phyloP scores from a whole-genome alignment of 768 basidiomycete genomes.

The Dacryopinax spathularia region DNA sequence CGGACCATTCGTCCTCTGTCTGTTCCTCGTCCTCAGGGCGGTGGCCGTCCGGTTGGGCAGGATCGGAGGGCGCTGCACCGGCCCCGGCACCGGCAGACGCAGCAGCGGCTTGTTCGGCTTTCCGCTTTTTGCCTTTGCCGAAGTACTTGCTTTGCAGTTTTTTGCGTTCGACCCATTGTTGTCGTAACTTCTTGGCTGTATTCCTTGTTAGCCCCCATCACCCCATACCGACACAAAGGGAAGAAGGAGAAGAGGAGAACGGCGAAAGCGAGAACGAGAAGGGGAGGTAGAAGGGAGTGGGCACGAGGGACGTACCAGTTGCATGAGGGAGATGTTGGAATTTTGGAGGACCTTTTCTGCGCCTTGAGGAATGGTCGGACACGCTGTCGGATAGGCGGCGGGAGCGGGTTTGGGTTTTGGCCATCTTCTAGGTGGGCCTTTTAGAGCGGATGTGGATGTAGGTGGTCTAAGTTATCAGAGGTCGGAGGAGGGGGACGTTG shows the following conservation, averaged over 20 bases:
- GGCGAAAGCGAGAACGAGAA: too few species aligned
- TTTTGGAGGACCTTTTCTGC: background rate
- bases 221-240: background rate
- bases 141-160: conserved; percentile 73
- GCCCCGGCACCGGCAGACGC: conserved; percentile 4
- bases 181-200: conserved; percentile 66
- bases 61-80: too few species aligned
- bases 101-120: conserved; percentile 25
- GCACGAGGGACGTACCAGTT: background rate
- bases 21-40: too few species aligned
- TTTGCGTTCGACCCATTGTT: conserved; percentile 59
- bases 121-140: conserved; percentile 40
- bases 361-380: background rate
- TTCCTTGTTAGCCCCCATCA: too few species aligned
- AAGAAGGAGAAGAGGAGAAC: too few species aligned
- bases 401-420: background rate
- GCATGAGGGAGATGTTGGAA: background rate
- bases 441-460: too few species aligned
- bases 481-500: background rate
- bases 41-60: too few species aligned
- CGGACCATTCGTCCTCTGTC: too few species aligned
- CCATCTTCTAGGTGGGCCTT: too few species aligned
- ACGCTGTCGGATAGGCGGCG: background rate
- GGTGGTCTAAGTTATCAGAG: too few species aligned
- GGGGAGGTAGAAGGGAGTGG: too few species aligned